These are phyloP conservation scores for Penicillium chermesinum DNA, from an alignment of 495 filamentous ascomycete species.

Conservation along the genomic window DNA sequence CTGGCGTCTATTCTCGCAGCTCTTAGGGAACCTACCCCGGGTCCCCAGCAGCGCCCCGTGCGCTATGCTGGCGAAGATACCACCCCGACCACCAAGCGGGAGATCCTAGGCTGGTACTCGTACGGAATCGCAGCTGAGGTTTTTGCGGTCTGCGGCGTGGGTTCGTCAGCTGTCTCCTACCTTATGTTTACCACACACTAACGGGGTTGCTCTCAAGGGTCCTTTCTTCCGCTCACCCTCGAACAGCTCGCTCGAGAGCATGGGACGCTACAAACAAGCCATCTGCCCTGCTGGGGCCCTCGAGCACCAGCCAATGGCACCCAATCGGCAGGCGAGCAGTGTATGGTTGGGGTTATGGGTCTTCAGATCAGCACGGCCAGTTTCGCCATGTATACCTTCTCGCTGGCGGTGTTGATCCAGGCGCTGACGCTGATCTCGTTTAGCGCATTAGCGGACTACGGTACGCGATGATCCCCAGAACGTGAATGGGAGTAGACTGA, in stretches of 20 bases:
- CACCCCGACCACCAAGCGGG: slow-evolving; percentile 68
- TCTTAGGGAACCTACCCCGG: slow-evolving; percentile 19
- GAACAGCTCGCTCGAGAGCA: slow-evolving; percentile 82
- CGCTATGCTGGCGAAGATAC: slow-evolving; percentile 77
- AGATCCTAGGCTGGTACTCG: slow-evolving; percentile 83
- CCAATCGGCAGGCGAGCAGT: slow-evolving; percentile 32
- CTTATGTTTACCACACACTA: not conserved
- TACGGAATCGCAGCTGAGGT: slow-evolving; percentile 90
- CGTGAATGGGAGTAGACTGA: not conserved
- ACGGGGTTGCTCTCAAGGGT: slow-evolving; percentile 52
- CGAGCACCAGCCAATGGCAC: slow-evolving; percentile 17
- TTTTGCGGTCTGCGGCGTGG: slow-evolving; percentile 82
- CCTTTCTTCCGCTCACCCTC: slow-evolving; percentile 83
- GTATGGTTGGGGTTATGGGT: slow-evolving; percentile 42
- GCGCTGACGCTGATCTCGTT: slow-evolving; percentile 49
- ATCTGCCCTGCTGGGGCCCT: slow-evolving; percentile 35
- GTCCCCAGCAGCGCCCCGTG: slow-evolving; percentile 30
- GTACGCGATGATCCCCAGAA: slow-evolving; percentile 26
- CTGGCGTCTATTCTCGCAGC: slow-evolving; percentile 18
- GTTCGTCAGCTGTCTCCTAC: slow-evolving; percentile 10
- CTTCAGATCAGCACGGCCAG: slow-evolving; percentile 45
- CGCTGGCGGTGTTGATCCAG: slow-evolving; percentile 48
- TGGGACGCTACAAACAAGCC: slow-evolving; percentile 60
- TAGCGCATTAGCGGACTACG: slow-evolving; percentile 50
- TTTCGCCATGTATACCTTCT: slow-evolving; percentile 54